Evolutionary conservation across 2,329 filamentous ascomycete species (phyloP), one percentile per base, ranked within the genome.

Genomic region (Sporothrix phasma): DNA sequence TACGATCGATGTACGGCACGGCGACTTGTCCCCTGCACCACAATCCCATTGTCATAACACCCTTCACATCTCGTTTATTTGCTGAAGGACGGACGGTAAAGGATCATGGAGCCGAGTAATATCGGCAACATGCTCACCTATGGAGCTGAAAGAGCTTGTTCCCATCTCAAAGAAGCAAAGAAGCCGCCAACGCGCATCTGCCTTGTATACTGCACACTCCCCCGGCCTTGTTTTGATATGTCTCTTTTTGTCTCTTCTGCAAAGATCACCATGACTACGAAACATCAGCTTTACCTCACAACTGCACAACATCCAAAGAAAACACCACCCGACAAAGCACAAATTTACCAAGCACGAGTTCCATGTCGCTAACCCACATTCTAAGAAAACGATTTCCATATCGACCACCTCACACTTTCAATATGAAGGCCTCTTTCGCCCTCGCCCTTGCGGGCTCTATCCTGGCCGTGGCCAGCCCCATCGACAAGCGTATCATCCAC

Each of bases 351-450:
- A 10, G 45, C 29, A 29, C 31, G 11, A 54, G 51, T 22, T 24
- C 51, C 29, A n/a, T n/a, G 26, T 49, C 51, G 59, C 59, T 61
- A 61, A 61, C 59, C 10, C n/a, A 41, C n/a, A 15, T 31, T 26
- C 46, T 3, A 54, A 29, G 45, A 53, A 37, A 54, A 29, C 51
- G 19, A 39, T 39, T 39, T 39, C 7, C 39, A 24, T 51, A 22
- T 59, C 54, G n/a, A 15, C 51, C 51, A 13, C 45, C 45, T 22
- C 17, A 22, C 13, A 31, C 19, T 59, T 51, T 65, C 73, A 80
- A 72, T 67, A 83, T 83, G 81, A 83, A 80, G 76, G 74, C 77
- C 54, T 79, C 80, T 58, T 66, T 78, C 64, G 73, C 78, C 68
- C 72, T 83, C 68, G 73, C 74, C 68, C 74, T 76, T 69, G 74